Evolutionary conservation across 2,329 filamentous ascomycete genomes (phyloP).

Genomic region (Pseudocercospora pini-densiflorae): DNA sequence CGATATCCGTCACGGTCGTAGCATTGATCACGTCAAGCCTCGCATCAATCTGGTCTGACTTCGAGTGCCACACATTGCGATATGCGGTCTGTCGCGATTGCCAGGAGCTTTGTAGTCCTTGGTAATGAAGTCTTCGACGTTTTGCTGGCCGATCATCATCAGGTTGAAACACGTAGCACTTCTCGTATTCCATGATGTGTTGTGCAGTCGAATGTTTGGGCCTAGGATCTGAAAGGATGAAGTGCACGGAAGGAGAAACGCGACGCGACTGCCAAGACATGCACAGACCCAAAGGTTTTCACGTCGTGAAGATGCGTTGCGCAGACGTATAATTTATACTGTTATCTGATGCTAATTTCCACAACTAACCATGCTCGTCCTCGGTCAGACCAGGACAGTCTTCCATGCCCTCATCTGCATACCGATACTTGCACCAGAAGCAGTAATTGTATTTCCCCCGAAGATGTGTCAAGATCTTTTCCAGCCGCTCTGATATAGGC

Average conservation of each 20-base stretch:
- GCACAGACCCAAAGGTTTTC: background rate
- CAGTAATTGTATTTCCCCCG: constrained; percentile 79
- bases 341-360: background rate
- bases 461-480: constrained; percentile 69
- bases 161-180: constrained; percentile 52
- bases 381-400: constrained; percentile 87
- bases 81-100: constrained; percentile 64
- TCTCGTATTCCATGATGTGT: constrained; percentile 52
- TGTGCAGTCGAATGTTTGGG: background rate
- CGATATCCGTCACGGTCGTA: constrained; percentile 44
- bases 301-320: background rate
- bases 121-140: constrained; percentile 42
- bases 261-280: background rate
- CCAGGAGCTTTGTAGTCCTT: constrained; percentile 44
- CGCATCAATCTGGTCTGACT: constrained; percentile 67
- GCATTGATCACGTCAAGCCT: constrained; percentile 46
- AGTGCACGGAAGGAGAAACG: background rate
- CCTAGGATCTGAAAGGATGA: background rate
- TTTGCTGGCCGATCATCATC: constrained; percentile 45
- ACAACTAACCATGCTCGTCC: constrained; percentile 71
- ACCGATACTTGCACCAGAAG: constrained; percentile 93
- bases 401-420: constrained; percentile 67
- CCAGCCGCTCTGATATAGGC: constrained; percentile 68
- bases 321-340: background rate
- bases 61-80: constrained; percentile 65